Percentiles rank a stretch among this genome's conserved stretches.
Evolutionary conservation across 495 filamentous ascomycete genomes (phyloP).

Genomic region (Aspergillus asperescens): DNA sequence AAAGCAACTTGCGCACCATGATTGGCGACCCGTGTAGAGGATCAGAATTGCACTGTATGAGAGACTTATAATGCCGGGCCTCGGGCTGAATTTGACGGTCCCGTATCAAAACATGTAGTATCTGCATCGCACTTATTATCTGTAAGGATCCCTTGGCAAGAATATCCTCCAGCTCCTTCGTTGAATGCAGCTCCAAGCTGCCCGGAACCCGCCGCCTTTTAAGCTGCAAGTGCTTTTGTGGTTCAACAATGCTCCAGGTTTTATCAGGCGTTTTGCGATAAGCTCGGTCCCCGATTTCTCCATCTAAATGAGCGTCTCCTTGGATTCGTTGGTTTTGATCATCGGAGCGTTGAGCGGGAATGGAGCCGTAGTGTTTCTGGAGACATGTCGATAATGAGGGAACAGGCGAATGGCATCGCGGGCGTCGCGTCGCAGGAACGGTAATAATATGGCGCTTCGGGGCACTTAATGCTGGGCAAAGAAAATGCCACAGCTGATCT

Average conservation of each 20-base stretch:
- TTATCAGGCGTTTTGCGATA: neutral
- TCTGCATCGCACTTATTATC: constrained; percentile 24
- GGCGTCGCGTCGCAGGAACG: constrained; percentile 11
- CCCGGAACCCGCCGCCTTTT: neutral
- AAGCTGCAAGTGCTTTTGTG: neutral
- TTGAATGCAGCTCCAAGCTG: constrained; percentile 16
- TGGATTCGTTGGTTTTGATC: neutral
- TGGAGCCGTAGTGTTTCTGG: constrained; percentile 25
- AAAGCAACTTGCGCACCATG: constrained; percentile 52
- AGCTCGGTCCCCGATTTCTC: neutral
- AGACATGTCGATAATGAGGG: constrained; percentile 10
- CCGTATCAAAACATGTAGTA: constrained; percentile 47
- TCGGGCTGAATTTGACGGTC: constrained; percentile 59
- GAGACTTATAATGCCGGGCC: constrained; percentile 60
- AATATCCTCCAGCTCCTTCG: constrained; percentile 23
- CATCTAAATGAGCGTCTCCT: too few relatives aligned
- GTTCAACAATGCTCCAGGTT: neutral
- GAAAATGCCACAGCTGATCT: constrained; percentile 62
- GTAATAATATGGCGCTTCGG: constrained; percentile 15
- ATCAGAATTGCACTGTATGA: constrained; percentile 67
- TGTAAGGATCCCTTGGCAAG: constrained; percentile 22
- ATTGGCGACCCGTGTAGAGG: constrained; percentile 56
- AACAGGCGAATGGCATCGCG: constrained; percentile 4
- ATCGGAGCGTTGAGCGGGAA: neutral
- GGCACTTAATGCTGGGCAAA: constrained; percentile 52